These are phyloP conservation scores for Sordariomycetes sp. DNA, from an alignment of 2,329 filamentous ascomycete genomes.

Conservation along the genomic window DNA sequence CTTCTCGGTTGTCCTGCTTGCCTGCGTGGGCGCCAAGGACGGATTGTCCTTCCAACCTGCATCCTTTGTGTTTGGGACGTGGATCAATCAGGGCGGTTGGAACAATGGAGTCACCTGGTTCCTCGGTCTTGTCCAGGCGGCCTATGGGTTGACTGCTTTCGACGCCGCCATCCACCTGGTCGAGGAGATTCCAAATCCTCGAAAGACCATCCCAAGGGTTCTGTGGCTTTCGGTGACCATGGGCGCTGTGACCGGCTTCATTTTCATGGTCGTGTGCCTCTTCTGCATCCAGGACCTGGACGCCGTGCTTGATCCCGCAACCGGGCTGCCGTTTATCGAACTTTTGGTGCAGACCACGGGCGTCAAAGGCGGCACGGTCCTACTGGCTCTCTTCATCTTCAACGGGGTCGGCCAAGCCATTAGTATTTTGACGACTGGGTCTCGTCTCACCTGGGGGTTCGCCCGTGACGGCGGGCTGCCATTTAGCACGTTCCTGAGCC, in stretches of 20 bases:
- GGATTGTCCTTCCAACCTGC: constrained; percentile 29
- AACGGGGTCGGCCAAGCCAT: constrained; percentile 37
- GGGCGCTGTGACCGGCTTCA: constrained; percentile 26
- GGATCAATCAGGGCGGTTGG: constrained; percentile 26
- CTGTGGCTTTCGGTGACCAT: constrained; percentile 34
- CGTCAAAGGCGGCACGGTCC: constrained; percentile 19
- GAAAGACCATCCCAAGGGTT: constrained; percentile 30
- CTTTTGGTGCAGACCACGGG: constrained; percentile 18
- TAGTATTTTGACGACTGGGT: constrained; percentile 31
- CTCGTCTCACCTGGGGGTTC: constrained; percentile 33
- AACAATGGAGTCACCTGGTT: constrained; percentile 37
- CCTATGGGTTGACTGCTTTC: constrained; percentile 39
- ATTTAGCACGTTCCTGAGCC: constrained; percentile 26
- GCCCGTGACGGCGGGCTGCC: constrained; percentile 29
- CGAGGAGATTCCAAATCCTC: constrained; percentile 35
- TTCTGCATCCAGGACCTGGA: constrained; percentile 30
- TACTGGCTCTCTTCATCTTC: constrained; percentile 36
- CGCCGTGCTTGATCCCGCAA: constrained; percentile 17
- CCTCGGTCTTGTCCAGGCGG: constrained; percentile 37
- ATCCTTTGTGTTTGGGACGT: constrained; percentile 32
- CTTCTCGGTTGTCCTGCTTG: constrained; percentile 32
- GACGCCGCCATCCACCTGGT: constrained; percentile 41
- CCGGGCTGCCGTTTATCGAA: constrained; percentile 29
- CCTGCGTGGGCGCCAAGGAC: constrained; percentile 30
- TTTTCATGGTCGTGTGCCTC: constrained; percentile 34